phyloP scores from a whole-genome alignment of 306 rosid species.

The Spatholobus suberectus region DNA sequence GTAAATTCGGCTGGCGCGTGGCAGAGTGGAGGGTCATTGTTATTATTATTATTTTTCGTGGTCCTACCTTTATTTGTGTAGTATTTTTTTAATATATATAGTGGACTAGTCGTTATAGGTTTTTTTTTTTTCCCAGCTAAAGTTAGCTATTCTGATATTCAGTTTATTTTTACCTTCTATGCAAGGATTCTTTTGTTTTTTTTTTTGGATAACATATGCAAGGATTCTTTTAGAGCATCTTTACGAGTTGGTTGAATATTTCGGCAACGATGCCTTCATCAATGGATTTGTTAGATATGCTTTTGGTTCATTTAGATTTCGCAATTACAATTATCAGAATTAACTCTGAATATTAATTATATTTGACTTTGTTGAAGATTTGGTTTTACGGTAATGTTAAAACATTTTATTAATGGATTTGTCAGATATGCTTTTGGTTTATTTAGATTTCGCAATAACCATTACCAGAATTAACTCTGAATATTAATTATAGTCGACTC shows the following conservation, averaged over 20 bases:
- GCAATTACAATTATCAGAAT: no score
- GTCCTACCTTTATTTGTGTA: constrained; percentile 42
- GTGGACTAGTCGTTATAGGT: constrained; percentile 49
- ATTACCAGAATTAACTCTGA: no score
- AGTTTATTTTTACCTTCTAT: not conserved
- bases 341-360: not conserved
- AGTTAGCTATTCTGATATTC: constrained; percentile 33
- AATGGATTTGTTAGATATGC: not conserved
- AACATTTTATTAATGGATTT: no score
- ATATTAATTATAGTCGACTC: no score
- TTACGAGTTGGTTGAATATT: not conserved
- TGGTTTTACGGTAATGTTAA: no score
- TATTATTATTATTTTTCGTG: constrained; percentile 38
- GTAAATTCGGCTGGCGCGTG: constrained; percentile 47
- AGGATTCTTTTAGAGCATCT: constrained; percentile 25
- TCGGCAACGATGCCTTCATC: not conserved
- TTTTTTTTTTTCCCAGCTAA: constrained; percentile 24
- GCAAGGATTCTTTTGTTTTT: constrained; percentile 38
- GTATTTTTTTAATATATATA: constrained; percentile 33
- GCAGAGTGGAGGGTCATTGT: constrained; percentile 46
- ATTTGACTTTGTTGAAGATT: not conserved
- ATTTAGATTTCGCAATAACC: no score
- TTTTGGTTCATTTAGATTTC: no score
- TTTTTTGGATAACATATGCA: no score
- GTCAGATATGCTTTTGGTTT: no score